These are phyloP conservation scores for Lolium perenne DNA, from an alignment of 176 grass and related monocot genomes.

Conservation along the genomic window DNA sequence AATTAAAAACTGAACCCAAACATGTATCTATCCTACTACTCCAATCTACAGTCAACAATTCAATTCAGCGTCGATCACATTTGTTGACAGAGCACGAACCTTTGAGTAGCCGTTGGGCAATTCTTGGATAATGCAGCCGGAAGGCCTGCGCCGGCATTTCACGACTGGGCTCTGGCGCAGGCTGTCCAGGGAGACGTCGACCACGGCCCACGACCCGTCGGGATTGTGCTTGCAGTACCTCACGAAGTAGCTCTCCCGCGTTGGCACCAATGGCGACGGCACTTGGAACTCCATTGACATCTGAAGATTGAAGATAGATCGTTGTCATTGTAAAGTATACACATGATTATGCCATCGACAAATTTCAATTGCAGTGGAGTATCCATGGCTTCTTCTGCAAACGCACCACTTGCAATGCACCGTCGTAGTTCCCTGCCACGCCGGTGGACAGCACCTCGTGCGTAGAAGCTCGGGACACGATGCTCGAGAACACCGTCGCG, in stretches of 20 bases:
- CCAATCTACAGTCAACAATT: neutral
- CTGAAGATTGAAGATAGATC: conserved; percentile 21
- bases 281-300: conserved; percentile 95
- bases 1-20: neutral
- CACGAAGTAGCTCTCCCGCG: conserved; percentile 71
- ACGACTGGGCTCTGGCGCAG: conserved; percentile 55
- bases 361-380: neutral
- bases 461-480: conserved; percentile 69
- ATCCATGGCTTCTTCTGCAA: neutral
- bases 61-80: neutral
- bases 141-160: conserved; percentile 63
- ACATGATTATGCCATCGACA: neutral
- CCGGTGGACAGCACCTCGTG: conserved; percentile 78
- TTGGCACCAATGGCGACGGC: conserved; percentile 81
- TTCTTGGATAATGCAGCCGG: conserved; percentile 69
- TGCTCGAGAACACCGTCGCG: conserved; percentile 76
- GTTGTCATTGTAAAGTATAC: neutral
- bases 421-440: conserved; percentile 78
- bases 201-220: conserved; percentile 75
- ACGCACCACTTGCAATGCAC: conserved; percentile 86
- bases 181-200: conserved; percentile 80
- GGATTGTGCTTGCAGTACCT: conserved; percentile 84
- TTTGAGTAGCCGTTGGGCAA: conserved; percentile 82
- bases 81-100: conserved; percentile 32
- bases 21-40: neutral